Evolutionary conservation across 2,329 filamentous ascomycete genomes (phyloP), one percentile per base, ranked within the genome.

Genomic region (Pseudogymnoascus sp.): DNA sequence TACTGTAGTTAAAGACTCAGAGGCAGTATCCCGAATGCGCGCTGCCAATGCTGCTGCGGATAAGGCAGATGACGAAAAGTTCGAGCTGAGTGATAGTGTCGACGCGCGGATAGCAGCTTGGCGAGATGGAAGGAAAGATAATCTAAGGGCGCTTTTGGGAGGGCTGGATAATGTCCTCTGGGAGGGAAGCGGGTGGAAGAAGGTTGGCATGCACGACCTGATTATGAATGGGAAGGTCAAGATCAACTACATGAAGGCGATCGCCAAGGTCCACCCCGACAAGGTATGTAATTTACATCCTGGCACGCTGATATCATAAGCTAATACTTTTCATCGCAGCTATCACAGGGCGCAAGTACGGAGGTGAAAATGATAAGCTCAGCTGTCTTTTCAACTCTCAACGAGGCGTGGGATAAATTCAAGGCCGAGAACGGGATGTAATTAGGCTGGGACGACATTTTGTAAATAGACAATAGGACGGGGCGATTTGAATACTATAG

Each of bases 201-300:
- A 95, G 79, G 88, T 97, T 63, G 92, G 91, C 33, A 85, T 99
- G 85, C 88, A 92, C 67, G 94, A 99, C 77, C 76, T 99, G 68
- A 89, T 99, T 61, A 83, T 96, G 82, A 87, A 92, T 35, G 92
- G 90, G 68, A 96, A 93, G 80, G 94, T 97, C 74, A 99, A 99
- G 83, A 88, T 99, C 67, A 81, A 90, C 64, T 99, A 99, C 74
- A 97, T 99, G 94, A 97, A 96, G 83, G 94, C 93, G 5, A 97
- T 99, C 81, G 91, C 88, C 10, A 97, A 97, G 81, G 94, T 94
- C 69, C 94, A 99, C 81, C 94, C 94, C 65, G 94, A 99, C 75
- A 99, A 99, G 88, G 94, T 97, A 81, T 76, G 85, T 68, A 65
- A 16, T 64, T 64, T 68, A 59, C 21, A 60, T 33, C 21, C 26